Evolutionary conservation across 2,329 filamentous ascomycete species (phyloP).

Genomic region (Aspergillus felis): DNA sequence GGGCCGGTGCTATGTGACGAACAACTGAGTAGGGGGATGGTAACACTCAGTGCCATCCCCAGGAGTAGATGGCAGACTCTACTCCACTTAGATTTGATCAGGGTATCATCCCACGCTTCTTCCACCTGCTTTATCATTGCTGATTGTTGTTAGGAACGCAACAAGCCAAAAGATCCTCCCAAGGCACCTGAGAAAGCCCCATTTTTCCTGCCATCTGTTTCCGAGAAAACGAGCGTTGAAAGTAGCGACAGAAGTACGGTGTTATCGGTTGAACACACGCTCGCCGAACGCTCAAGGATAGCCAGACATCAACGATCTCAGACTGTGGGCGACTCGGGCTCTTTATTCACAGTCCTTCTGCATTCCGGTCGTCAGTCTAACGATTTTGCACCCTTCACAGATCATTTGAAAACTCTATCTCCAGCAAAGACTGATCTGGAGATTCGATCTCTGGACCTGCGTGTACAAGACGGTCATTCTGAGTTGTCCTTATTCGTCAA

Average conservation of each 20-base stretch:
- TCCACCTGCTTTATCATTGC: constrained; percentile 9
- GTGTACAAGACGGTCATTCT: constrained; percentile 47
- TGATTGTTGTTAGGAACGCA: constrained; percentile 61
- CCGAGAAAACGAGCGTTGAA: constrained; percentile 27
- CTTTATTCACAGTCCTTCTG: constrained; percentile 48
- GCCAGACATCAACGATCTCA: constrained; percentile 58
- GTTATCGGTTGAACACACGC: constrained; percentile 28
- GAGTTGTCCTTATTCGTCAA: constrained; percentile 76
- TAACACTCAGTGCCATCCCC: constrained; percentile 84
- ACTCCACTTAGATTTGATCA: constrained; percentile 85
- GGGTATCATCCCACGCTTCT: constrained; percentile 26
- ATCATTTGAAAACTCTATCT: constrained; percentile 73
- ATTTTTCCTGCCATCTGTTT: constrained; percentile 72
- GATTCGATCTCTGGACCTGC: constrained; percentile 68
- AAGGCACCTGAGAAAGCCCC: constrained; percentile 92
- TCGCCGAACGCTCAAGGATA: constrained; percentile 61
- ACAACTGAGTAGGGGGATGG: constrained; percentile 76
- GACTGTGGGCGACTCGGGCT: constrained; percentile 28
- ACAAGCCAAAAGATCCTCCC: constrained; percentile 87
- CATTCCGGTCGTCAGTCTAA: constrained; percentile 45
- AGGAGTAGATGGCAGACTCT: constrained; percentile 92
- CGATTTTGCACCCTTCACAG: constrained; percentile 66
- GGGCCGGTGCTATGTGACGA: constrained; percentile 60
- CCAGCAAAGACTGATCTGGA: constrained; percentile 87
- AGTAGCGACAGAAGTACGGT: constrained; percentile 28